Conservation (phyloP, 148 eudicot species). For the Chenopodium quinoa region DNA sequence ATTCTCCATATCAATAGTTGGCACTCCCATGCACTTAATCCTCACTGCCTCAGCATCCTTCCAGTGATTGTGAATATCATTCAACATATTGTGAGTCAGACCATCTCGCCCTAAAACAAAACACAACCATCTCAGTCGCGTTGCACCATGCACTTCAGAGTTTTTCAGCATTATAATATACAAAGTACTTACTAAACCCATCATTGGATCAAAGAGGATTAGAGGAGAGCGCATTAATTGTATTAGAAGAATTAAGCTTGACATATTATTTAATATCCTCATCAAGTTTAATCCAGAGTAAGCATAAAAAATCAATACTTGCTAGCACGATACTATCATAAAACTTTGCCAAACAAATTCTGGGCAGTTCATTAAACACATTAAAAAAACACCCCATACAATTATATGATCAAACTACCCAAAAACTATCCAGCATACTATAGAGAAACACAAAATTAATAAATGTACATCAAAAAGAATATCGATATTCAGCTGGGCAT, state of each 20-base stretch:
- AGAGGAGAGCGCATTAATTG: background rate
- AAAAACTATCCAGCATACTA: background rate
- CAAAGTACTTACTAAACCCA: background rate
- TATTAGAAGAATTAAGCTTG: background rate
- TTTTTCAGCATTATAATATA: background rate
- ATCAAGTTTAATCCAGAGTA: background rate
- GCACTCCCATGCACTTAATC: slow-evolving; percentile 96
- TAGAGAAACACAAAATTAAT: background rate
- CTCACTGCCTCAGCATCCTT: slow-evolving; percentile 82
- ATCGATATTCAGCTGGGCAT: slow-evolving; percentile 19
- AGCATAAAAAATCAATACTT: background rate
- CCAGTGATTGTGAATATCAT: slow-evolving; percentile 89
- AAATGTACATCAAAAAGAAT: background rate
- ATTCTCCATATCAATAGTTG: slow-evolving; percentile 91
- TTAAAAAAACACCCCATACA: background rate
- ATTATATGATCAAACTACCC: background rate
- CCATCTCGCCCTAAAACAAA: slow-evolving; percentile 80
- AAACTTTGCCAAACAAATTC: too few species aligned
- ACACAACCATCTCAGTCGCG: slow-evolving; percentile 8
- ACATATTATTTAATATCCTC: too few species aligned
- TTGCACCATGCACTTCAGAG: background rate
- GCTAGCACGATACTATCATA: background rate
- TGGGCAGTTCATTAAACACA: background rate
- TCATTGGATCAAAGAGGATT: background rate
- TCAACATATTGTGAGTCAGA: slow-evolving; percentile 90